Conservation (phyloP, 208 protist species). For the Strigomonas galati region DNA sequence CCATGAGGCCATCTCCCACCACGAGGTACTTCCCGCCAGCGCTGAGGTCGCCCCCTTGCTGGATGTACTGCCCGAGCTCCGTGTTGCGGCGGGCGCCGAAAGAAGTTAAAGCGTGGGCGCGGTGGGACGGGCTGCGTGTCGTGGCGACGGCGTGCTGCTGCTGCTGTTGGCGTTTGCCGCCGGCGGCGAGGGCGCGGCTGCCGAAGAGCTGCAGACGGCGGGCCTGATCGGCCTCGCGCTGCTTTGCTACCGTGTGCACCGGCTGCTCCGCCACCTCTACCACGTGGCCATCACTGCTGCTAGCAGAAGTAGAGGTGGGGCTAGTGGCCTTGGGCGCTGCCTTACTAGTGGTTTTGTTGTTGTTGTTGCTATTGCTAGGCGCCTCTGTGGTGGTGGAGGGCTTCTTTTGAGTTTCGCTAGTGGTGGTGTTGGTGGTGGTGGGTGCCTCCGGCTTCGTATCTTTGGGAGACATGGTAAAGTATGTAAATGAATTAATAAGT, state of each 20-base stretch:
- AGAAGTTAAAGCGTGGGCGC: constrained; percentile 41
- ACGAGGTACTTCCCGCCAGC: constrained; percentile 82
- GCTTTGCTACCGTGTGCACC: constrained; percentile 14
- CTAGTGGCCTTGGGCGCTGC: not conserved
- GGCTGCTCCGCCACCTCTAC: not conserved
- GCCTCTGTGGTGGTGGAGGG: not conserved
- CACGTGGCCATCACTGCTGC: not conserved
- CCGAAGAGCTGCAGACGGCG: constrained; percentile 69
- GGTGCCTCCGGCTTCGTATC: not conserved
- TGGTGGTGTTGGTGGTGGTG: not conserved
- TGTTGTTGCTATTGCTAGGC: constrained; percentile 1
- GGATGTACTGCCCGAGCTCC: constrained; percentile 49
- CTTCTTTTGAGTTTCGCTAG: not conserved
- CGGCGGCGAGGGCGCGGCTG: constrained; percentile 79
- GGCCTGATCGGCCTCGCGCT: constrained; percentile 17
- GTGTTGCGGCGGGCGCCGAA: constrained; percentile 55
- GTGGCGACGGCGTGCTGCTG: not conserved
- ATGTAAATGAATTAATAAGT: too few relatives aligned
- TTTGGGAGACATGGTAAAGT: not conserved
- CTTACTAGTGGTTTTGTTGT: not conserved
- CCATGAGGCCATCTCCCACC: constrained; percentile 88
- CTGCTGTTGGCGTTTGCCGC: constrained; percentile 30
- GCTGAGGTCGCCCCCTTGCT: constrained; percentile 38
- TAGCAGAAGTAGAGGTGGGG: not conserved
- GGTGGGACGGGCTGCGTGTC: constrained; percentile 3